Evolutionary conservation across 208 protist genomes (phyloP), one percentile per base, ranked within the genome.

Genomic region (Crithidia mellificae): DNA sequence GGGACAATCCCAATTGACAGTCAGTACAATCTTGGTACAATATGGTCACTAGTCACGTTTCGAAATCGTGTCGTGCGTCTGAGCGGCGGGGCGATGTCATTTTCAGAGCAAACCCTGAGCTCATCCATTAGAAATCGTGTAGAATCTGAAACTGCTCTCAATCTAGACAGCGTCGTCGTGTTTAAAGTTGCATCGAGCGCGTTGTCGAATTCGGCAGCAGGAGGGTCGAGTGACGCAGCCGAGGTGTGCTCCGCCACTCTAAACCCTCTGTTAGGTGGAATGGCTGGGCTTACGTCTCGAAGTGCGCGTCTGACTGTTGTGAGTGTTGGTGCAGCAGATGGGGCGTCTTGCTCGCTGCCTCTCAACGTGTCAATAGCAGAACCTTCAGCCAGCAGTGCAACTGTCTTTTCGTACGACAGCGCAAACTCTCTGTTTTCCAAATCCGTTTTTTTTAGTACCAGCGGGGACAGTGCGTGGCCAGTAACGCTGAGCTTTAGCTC

Each of bases 1-100:
- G 78, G 74, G 24, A 85, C 55, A 12, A 81, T 91, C 50, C 80
- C 83, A 1, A 85, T 87, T 15, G 85, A 91, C 56, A 88, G 85
- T 50, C 78, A 78, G 29, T 85, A 77, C 57, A 32, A 81, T 14
- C 27, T 81, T 12, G 78, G 78, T 39, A 76, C 78, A 6, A 34
- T 77, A 32, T 91, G 83, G 85, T 81, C 77, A 8, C 34, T 80
- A 30, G 41, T 58, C 25, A 56, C 73, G 0, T 72, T 68, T 39
- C 50, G 44, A 3, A 46, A 62, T 15, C 39, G 36, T 6, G 51
- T 74, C 9, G 20, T 53, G 2, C 59, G 59, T 14, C 24, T 68
- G 0, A 80, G 73, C 38, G 70, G 43, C 5, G 68, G 50, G 6
- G 44, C 46, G 22, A 65, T 91, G 19, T 17, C n/a, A n/a, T 43